Evolutionary conservation across 208 protist species (phyloP), one percentile per base, ranked within the genome.

Genomic region (Acanthamoeba sp.): DNA sequence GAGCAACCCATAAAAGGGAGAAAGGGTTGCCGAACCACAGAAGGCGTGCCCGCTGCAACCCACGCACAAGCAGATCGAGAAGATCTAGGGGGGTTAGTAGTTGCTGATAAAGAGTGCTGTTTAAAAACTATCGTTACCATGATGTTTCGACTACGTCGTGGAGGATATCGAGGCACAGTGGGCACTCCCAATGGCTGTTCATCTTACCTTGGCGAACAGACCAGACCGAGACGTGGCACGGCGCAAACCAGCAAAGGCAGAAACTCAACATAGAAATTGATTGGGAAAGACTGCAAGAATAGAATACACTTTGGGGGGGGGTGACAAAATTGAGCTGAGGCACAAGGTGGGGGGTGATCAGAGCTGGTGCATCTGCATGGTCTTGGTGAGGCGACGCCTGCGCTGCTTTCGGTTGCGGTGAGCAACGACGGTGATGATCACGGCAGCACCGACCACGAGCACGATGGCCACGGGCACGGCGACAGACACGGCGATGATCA

Each of bases 361-460:
- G 45, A 57, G 76, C 29, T 85, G 76, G 45, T 85, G 45, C 42
- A 85, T 57, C n/a, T 85, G 40, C 76, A 85, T 85, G 42, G 76
- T 48, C 42, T 36, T 52, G 76, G 76, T 85, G 38, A 85, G 76
- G 42, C n/a, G 7, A 34, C 69, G 69, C 69, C 69, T 42, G 69
- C 32, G 69, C 29, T 48, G 69, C 34, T 45, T 38, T 24, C n/a
- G 18, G 5, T 24, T 80, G 1, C 36, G 69, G 34, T 45, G 69
- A 0, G 69, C 38, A 20, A 80, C 6, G 69, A 80, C 34, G 34
- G 29, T 34, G 69, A 38, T 34, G 22, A 45, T 10, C 27, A 80
- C 69, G 1, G 69, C 69, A 9, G n/a, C 69, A 36, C 16, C 32
- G 34, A 80, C 24, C 36, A 80, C 69, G 69, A 80, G 0, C 32